These are phyloP conservation scores for Myriosclerotinia curreyana DNA, from an alignment of 2,329 filamentous ascomycete genomes.

Conservation along the genomic window DNA sequence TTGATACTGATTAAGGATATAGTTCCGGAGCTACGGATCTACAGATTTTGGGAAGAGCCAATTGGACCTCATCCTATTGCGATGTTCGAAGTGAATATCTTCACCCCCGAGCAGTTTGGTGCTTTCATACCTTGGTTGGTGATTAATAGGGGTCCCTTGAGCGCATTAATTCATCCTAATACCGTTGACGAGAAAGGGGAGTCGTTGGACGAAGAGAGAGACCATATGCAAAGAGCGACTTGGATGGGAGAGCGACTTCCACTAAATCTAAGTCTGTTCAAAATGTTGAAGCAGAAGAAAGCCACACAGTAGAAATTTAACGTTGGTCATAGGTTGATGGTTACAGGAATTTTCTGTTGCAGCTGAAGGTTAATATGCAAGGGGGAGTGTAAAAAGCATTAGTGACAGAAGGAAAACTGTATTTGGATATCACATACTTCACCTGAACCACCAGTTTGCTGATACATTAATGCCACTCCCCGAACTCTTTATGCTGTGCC, in stretches of 20 bases:
- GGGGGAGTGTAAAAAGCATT: background rate
- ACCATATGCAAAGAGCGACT: constrained; percentile 59
- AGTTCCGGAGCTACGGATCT: constrained; percentile 85
- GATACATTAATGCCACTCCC: constrained; percentile 44
- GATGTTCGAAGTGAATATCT: constrained; percentile 92
- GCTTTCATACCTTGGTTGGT: constrained; percentile 85
- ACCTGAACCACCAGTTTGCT: constrained; percentile 57
- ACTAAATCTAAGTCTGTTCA: constrained; percentile 55
- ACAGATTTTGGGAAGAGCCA: constrained; percentile 71
- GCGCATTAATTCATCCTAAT: constrained; percentile 79
- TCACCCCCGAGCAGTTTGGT: constrained; percentile 82
- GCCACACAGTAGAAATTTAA: background rate
- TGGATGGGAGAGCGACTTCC: constrained; percentile 70
- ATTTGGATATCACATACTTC: constrained; percentile 19
- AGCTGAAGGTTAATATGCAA: background rate
- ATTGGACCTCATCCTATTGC: constrained; percentile 78
- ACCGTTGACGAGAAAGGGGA: constrained; percentile 55
- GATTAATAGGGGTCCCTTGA: constrained; percentile 76
- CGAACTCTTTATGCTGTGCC: constrained; percentile 74
- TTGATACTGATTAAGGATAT: background rate
- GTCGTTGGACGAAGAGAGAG: constrained; percentile 35
- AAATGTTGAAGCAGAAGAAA: constrained; percentile 28
- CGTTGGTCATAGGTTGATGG: background rate
- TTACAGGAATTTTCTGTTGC: background rate
- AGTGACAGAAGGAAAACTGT: background rate